Conservation (phyloP, 164 flowering plant species). For the Piper longum region DNA sequence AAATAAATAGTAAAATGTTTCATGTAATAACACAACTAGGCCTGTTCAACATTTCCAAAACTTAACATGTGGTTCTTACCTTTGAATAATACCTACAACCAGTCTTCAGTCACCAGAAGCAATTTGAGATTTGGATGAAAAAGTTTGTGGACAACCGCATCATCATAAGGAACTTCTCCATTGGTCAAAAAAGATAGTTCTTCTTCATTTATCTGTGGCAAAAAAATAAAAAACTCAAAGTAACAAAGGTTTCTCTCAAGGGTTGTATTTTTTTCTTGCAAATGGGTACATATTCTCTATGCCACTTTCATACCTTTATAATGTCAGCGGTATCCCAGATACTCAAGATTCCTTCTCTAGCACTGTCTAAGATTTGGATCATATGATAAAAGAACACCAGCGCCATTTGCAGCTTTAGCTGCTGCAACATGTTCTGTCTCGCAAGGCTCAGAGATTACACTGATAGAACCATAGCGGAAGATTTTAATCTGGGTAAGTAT, state of each 20-base stretch:
- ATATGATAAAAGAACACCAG: slow-evolving; percentile 82
- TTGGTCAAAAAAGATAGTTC: slow-evolving; percentile 70
- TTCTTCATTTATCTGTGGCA: slow-evolving; percentile 65
- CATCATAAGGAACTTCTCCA: slow-evolving; percentile 91
- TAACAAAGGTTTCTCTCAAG: not conserved
- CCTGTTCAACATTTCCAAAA: not conserved
- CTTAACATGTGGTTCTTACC: slow-evolving; percentile 24
- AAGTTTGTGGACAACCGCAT: slow-evolving; percentile 67
- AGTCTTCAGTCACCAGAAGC: slow-evolving; percentile 87
- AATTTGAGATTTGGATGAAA: slow-evolving; percentile 76
- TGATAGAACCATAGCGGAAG: slow-evolving; percentile 91
- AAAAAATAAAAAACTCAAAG: slow-evolving; percentile 1
- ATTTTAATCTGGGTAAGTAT: slow-evolving; percentile 60
- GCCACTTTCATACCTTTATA: slow-evolving; percentile 52
- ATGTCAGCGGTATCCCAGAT: slow-evolving; percentile 91
- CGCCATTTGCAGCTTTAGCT: slow-evolving; percentile 78
- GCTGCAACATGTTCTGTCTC: slow-evolving; percentile 90
- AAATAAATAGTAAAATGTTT: no score
- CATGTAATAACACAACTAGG: not conserved
- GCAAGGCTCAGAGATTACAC: slow-evolving; percentile 95
- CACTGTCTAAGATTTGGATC: slow-evolving; percentile 96
- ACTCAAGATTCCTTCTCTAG: slow-evolving; percentile 87
- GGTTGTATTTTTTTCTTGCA: not conserved
- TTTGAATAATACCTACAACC: slow-evolving; percentile 95
- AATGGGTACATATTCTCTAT: not conserved